Evolutionary conservation across 352 stramenopile species (phyloP).

Genomic region (Phytophthora megakarya): DNA sequence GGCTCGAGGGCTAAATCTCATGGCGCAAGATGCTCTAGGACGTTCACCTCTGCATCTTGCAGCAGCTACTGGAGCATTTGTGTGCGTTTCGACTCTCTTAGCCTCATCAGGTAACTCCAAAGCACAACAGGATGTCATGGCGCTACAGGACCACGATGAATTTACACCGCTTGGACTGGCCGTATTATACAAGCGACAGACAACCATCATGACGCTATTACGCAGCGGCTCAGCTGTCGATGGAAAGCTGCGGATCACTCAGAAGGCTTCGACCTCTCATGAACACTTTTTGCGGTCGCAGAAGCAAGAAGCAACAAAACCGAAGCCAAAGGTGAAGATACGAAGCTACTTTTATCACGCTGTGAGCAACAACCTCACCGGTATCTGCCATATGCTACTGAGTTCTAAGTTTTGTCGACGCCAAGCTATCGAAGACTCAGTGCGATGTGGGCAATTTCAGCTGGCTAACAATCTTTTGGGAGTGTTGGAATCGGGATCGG

Average conservation of each 20-base stretch:
- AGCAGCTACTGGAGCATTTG: conserved; percentile 75
- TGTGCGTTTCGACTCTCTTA: conserved; percentile 73
- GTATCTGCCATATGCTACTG: conserved; percentile 81
- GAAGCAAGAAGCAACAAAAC: conserved; percentile 11
- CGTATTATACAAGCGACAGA: conserved; percentile 65
- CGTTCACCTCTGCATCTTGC: conserved; percentile 68
- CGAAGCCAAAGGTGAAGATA: conserved; percentile 27
- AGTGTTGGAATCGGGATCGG: conserved; percentile 50
- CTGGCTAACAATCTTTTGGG: conserved; percentile 72
- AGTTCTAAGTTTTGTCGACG: conserved; percentile 72
- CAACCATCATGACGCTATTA: conserved; percentile 77
- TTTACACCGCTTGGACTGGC: conserved; percentile 66
- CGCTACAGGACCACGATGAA: conserved; percentile 43
- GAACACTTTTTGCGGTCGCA: background rate
- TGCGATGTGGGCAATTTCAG: conserved; percentile 73
- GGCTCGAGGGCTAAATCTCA: conserved; percentile 49
- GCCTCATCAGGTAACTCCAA: conserved; percentile 25
- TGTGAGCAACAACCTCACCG: conserved; percentile 67
- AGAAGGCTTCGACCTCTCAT: background rate
- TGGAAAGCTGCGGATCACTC: conserved; percentile 46
- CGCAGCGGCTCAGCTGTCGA: conserved; percentile 65
- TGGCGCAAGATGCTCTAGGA: conserved; percentile 49
- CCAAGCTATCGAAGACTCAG: conserved; percentile 76
- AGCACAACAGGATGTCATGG: conserved; percentile 39
- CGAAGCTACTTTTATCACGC: conserved; percentile 81